These are phyloP conservation scores for Populus tremula DNA, from an alignment of 345 rosid genomes.

Conservation along the genomic window DNA sequence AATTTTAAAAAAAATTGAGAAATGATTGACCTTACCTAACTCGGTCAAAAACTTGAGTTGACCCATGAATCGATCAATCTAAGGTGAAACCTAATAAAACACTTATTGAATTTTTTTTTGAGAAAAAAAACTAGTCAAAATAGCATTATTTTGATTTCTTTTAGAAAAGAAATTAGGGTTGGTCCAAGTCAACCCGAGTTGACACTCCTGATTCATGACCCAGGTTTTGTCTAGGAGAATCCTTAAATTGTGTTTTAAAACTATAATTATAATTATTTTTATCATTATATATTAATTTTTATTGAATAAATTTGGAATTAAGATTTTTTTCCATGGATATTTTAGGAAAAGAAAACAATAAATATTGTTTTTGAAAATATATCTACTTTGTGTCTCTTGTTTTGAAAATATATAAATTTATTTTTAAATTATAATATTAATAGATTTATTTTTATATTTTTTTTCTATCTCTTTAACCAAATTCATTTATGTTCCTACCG, in stretches of 20 bases:
- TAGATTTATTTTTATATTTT: too few relatives aligned
- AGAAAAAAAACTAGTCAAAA: background rate
- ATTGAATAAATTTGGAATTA: background rate
- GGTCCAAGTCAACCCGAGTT: accelerated
- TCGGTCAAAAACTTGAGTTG: accelerated
- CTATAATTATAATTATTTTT: background rate
- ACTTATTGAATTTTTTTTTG: background rate
- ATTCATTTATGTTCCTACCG: background rate
- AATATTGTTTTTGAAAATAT: background rate
- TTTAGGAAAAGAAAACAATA: background rate
- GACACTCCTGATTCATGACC: accelerated
- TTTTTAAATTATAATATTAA: too few relatives aligned
- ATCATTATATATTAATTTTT: background rate
- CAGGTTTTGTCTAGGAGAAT: accelerated
- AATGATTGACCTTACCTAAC: too few relatives aligned
- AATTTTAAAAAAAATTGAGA: too few relatives aligned
- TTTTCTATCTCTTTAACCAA: background rate
- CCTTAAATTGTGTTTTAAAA: background rate
- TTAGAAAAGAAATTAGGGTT: too few relatives aligned
- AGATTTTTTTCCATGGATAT: background rate
- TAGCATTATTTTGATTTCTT: background rate
- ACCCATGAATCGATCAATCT: accelerated
- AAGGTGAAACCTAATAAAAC: background rate
- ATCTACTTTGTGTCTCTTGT: background rate
- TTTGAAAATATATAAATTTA: background rate